Percentiles rank a stretch among this genome's conserved stretches.
These are phyloP conservation scores for Mychonastes homosphaera DNA, from an alignment of 139 green algal species.

Conservation along the genomic window DNA sequence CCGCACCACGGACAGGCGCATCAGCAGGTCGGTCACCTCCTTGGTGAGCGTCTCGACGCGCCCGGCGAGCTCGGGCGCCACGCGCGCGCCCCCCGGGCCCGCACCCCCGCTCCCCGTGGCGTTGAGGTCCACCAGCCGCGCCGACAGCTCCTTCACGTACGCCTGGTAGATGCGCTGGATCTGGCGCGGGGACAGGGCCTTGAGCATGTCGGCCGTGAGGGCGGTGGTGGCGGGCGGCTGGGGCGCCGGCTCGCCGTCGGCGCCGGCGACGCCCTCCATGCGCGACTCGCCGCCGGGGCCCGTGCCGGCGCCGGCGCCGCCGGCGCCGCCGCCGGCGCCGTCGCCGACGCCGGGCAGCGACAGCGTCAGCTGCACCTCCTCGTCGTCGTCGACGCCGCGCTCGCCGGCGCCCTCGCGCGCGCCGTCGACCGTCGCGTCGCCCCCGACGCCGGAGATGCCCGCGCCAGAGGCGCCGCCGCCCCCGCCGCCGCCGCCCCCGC, in stretches of 20 bases:
- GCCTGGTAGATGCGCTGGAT: conserved; percentile 54
- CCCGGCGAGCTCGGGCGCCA: too few species aligned
- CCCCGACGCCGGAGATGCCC: too few species aligned
- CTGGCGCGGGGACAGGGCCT: conserved; percentile 36
- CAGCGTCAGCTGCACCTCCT: conserved; percentile 12
- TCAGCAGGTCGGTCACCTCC: conserved; percentile 41
- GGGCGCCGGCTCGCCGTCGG: too few species aligned
- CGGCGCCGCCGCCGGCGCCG: too few species aligned
- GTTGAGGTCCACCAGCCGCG: conserved; percentile 24
- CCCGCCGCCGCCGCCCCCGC: too few species aligned
- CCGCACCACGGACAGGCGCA: conserved; percentile 42
- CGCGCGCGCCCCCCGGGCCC: not conserved
- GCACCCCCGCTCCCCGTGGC: not conserved
- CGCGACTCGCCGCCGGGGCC: too few species aligned
- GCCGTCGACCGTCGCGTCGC: too few species aligned
- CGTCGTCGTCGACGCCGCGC: conserved; percentile 16
- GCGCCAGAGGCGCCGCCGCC: too few species aligned
- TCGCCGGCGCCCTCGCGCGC: too few species aligned
- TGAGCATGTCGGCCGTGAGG: conserved; percentile 22
- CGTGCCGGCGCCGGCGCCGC: too few species aligned
- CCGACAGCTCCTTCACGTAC: conserved; percentile 47
- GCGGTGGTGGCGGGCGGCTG: too few species aligned
- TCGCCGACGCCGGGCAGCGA: conserved; percentile 17
- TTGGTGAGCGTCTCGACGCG: conserved; percentile 22
- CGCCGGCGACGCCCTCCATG: too few species aligned